A percentile compares a stretch with the other conserved stretches of the same genome.
Evolutionary conservation across 2,329 filamentous ascomycete genomes (phyloP).

Genomic region (Alternaria rosae): DNA sequence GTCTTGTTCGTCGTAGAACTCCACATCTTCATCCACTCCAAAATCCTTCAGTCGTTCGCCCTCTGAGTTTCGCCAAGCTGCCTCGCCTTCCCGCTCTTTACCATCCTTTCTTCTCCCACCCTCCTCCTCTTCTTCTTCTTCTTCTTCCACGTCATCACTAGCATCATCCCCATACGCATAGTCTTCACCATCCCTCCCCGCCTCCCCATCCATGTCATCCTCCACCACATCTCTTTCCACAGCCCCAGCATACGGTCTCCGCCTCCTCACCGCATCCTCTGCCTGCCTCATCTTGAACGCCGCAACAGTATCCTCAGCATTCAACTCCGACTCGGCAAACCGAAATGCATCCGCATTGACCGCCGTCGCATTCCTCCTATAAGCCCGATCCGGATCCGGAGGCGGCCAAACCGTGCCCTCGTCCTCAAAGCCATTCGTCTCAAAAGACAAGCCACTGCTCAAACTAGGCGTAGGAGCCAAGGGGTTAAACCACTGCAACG

Average conservation of each 20-base stretch:
- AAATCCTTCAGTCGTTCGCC: conserved; percentile 78
- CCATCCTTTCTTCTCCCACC: conserved; percentile 17
- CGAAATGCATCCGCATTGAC: conserved; percentile 47
- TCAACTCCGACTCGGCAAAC: conserved; percentile 46
- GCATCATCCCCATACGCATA: conserved; percentile 35
- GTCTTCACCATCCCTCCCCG: conserved; percentile 19
- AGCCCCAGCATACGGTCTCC: conserved; percentile 54
- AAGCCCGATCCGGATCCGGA: conserved; percentile 57
- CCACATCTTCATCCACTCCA: conserved; percentile 79
- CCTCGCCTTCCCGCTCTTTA: conserved; percentile 56
- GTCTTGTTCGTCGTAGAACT: conserved; percentile 69
- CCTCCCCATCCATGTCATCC: background rate
- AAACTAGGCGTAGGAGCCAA: conserved; percentile 62
- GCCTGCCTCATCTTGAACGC: conserved; percentile 64
- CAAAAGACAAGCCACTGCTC: conserved; percentile 65
- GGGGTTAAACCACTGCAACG: conserved; percentile 73
- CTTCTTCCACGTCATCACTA: conserved; percentile 15
- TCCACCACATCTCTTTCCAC: conserved; percentile 35
- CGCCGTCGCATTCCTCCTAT: conserved; percentile 17
- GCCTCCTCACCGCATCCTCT: conserved; percentile 56
- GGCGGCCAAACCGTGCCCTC: conserved; percentile 55
- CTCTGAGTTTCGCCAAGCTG: conserved; percentile 76
- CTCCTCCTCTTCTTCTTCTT: conserved; percentile 28
- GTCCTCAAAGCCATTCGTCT: conserved; percentile 78
- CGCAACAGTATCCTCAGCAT: conserved; percentile 54